Evolutionary conservation across 2,329 filamentous ascomycete genomes (phyloP).

Genomic region (Mariannaea sp.): DNA sequence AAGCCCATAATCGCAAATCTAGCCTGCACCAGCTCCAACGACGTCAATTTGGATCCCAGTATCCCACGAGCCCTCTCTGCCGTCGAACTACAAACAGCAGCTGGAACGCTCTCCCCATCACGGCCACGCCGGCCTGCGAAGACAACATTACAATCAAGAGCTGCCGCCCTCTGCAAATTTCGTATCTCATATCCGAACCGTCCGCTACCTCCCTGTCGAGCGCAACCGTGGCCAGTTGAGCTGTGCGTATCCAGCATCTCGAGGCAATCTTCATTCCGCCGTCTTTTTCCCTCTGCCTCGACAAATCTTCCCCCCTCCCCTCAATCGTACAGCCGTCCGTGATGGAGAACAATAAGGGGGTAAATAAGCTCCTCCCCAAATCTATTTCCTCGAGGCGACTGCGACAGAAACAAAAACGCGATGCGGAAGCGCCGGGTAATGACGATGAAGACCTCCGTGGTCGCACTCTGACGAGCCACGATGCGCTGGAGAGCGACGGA

Average conservation of each 20-base stretch:
- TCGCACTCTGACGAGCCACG: constrained; percentile 46
- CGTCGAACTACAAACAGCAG: neutral
- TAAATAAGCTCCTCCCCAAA: constrained; percentile 60
- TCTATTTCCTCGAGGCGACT: constrained; percentile 55
- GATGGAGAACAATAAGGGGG: constrained; percentile 41
- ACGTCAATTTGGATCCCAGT: constrained; percentile 29
- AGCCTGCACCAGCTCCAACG: constrained; percentile 22
- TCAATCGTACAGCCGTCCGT: constrained; percentile 11
- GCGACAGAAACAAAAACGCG: constrained; percentile 52
- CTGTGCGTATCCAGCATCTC: constrained; percentile 12
- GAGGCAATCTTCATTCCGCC: constrained; percentile 13
- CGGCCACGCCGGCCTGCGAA: constrained; percentile 20
- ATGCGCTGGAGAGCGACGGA: constrained; percentile 45
- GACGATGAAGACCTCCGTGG: constrained; percentile 39
- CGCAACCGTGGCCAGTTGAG: constrained; percentile 23
- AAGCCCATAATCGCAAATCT: neutral
- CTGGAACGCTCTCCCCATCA: constrained; percentile 7
- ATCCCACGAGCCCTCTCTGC: neutral
- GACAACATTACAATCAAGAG: constrained; percentile 19
- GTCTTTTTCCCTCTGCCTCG: neutral
- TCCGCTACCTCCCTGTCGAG: constrained; percentile 12
- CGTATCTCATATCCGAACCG: constrained; percentile 9
- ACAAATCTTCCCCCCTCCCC: no score
- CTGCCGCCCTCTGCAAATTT: constrained; percentile 10
- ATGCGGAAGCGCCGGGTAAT: constrained; percentile 38